Evolutionary conservation across 805 yeast genomes (phyloP), one percentile per base, ranked within the genome.

Genomic region (Tetrapisispora namnaoensis): DNA sequence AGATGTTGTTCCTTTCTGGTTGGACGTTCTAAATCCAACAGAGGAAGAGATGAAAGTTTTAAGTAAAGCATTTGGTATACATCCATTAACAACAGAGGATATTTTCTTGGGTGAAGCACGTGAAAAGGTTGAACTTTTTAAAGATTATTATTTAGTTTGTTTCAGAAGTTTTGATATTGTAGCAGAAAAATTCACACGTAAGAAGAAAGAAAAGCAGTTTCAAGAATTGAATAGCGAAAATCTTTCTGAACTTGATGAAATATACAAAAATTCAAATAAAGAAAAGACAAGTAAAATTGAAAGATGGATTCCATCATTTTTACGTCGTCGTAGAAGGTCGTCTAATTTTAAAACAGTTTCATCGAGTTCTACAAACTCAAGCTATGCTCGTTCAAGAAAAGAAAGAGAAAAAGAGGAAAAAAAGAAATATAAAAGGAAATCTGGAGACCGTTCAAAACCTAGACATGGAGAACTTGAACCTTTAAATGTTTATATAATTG

Each of bases 31-130:
- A 49, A 84, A 87, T 59, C 99, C 99, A 11, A 86, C 95, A 0
- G 98, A 93, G 60, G 97, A 89, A 56, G 99, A 91, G 65, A 87
- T 93, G 95, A 89, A 91, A 59, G 93, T 84, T 0, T 58, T 91
- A 14, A 79, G 95, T 27, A 88, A 88, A 59, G 81, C 97, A 0
- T 91, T 91, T 69, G 95, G 95, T 1, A 87, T 91, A 49, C 99
- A 91, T 66, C 99, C 99, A 0, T 75, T 91, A 57, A 91, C 99
- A 0, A 86, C 97, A 0, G 99, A 91, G 63, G 99, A 91, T 68
- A 90, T 91, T 44, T 84, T 86, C 51, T 68, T 90, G 30, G 96
- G 96, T 1, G 99, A 91, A 62, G 85, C 95, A 0, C 78, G 98
- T 55, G 99, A 91, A 65, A 91, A 91, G 62, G 96, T 91, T 20